Evolutionary conservation across 176 grass and related monocot species (phyloP).

Genomic region (Bothriochloa decipiens): DNA sequence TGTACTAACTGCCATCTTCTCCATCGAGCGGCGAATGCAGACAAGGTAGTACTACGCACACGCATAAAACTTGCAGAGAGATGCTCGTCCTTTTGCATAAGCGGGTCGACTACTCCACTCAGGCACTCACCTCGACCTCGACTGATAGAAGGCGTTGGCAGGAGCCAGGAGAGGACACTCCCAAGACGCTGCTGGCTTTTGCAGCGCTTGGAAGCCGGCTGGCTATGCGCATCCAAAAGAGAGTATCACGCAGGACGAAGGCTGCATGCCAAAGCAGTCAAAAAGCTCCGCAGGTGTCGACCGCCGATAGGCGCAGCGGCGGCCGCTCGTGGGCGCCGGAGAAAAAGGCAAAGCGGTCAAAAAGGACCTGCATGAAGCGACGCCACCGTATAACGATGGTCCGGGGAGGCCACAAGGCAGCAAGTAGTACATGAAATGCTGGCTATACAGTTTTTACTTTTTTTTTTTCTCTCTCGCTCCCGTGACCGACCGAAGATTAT

Average conservation of each 20-base stretch:
- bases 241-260: neutral
- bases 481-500: conserved; percentile 45
- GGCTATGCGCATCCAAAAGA: conserved; percentile 9
- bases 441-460: neutral
- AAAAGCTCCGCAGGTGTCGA: conserved; percentile 43
- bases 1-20: neutral
- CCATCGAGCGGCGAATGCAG: neutral
- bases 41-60: neutral
- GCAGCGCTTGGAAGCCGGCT: conserved; percentile 26
- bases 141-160: neutral
- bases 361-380: neutral
- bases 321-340: conserved; percentile 16
- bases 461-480: conserved; percentile 8
- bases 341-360: neutral
- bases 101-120: neutral
- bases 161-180: too few species aligned
- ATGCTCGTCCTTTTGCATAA: neutral
- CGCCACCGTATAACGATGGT: neutral
- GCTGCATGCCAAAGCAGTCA: conserved; percentile 37
- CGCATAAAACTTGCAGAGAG: neutral
- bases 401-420: neutral
- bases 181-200: neutral
- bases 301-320: neutral
- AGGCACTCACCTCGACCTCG: neutral
- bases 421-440: neutral